These are phyloP conservation scores for Fragaria ananassa DNA, from an alignment of 306 rosid species.

Conservation along the genomic window DNA sequence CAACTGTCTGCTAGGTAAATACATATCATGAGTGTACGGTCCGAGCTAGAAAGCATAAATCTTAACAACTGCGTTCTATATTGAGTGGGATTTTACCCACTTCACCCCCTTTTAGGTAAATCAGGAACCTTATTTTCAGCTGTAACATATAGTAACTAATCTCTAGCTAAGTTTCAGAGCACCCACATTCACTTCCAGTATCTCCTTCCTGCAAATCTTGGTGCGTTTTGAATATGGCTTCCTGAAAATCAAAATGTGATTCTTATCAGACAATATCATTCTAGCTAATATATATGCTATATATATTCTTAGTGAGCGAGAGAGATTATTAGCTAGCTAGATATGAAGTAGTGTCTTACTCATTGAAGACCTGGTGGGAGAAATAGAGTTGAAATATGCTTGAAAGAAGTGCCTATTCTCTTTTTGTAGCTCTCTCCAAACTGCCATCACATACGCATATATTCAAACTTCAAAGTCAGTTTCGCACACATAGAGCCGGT, in stretches of 20 bases:
- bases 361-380: slow-evolving; percentile 38
- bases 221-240: slow-evolving; percentile 35
- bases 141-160: background rate
- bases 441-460: slow-evolving; percentile 31
- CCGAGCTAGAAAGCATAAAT: background rate
- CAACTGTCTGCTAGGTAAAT: background rate
- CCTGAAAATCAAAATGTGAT: slow-evolving; percentile 41
- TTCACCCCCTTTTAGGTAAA: background rate
- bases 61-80: background rate
- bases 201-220: slow-evolving; percentile 40
- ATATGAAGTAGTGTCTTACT: slow-evolving; percentile 37
- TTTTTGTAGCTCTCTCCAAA: slow-evolving; percentile 90
- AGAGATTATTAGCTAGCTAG: background rate
- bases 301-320: no score
- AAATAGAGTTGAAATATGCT: slow-evolving; percentile 55
- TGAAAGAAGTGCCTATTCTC: slow-evolving; percentile 79
- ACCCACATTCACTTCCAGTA: background rate
- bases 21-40: background rate
- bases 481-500: background rate
- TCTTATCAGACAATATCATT: background rate
- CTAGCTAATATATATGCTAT: no score
- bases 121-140: background rate
- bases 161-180: background rate
- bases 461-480: background rate
- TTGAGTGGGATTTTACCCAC: background rate